phyloP scores from a whole-genome alignment of 1,284 basidiomycete genomes.

The Neolentinus lepideus region DNA sequence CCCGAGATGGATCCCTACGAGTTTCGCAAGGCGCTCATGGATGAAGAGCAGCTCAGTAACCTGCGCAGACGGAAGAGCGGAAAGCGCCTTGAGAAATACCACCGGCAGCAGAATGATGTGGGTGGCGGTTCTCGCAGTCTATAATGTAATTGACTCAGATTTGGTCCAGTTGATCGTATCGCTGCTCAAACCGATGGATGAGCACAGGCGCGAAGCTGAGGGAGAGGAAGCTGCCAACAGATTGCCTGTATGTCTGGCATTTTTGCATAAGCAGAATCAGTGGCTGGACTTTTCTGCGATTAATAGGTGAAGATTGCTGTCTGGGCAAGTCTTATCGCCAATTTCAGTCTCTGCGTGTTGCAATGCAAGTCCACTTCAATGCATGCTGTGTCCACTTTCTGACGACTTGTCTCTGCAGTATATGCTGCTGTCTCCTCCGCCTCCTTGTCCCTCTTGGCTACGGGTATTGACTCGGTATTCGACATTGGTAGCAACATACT shows the following conservation, averaged over 20 bases:
- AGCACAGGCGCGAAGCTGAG: constrained; percentile 71
- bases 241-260: constrained; percentile 43
- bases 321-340: constrained; percentile 74
- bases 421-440: constrained; percentile 83
- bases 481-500: constrained; percentile 89
- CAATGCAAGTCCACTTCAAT: constrained; percentile 44
- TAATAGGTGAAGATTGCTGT: constrained; percentile 81
- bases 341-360: constrained; percentile 62
- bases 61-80: constrained; percentile 38
- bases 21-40: constrained; percentile 5
- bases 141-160: constrained; percentile 6
- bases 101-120: constrained; percentile 79
- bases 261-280: background rate
- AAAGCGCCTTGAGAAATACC: constrained; percentile 63
- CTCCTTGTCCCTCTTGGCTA: constrained; percentile 87
- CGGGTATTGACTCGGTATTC: constrained; percentile 85
- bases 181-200: constrained; percentile 85
- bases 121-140: constrained; percentile 14
- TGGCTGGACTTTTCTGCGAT: background rate
- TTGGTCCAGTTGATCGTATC: constrained; percentile 63
- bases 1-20: constrained; percentile 11
- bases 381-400: constrained; percentile 5
- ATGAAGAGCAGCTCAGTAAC: background rate
- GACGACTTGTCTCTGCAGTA: constrained; percentile 33
- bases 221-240: constrained; percentile 57